A percentile compares a stretch with the other conserved stretches of the same genome.
These are phyloP conservation scores for Mikania micrantha DNA, from an alignment of 129 eudicot genomes.

Conservation along the genomic window DNA sequence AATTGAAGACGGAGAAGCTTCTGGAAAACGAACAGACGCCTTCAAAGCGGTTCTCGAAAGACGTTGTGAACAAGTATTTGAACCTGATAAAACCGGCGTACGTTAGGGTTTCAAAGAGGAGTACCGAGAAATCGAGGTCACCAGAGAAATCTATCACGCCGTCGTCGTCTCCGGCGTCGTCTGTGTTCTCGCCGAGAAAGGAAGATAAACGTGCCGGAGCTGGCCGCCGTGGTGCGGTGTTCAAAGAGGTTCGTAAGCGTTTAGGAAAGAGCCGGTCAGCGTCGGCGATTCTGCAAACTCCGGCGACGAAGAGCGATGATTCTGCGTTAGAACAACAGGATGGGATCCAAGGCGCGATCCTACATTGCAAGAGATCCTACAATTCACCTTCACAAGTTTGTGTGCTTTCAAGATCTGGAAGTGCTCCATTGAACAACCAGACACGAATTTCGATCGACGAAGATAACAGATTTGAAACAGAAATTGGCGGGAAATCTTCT, in stretches of 20 bases:
- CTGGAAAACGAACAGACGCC: not conserved
- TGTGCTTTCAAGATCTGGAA: conserved; percentile 45
- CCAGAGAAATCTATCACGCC: conserved; percentile 39
- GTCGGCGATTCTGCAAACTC: conserved; percentile 26
- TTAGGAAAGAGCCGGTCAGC: conserved; percentile 61
- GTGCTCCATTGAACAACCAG: conserved; percentile 36
- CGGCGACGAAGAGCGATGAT: conserved; percentile 47
- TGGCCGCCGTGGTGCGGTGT: conserved; percentile 25
- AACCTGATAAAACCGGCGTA: conserved; percentile 53
- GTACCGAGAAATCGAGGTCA: conserved; percentile 30
- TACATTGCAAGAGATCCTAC: conserved; percentile 71
- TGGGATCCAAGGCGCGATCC: conserved; percentile 70
- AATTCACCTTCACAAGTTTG: conserved; percentile 31
- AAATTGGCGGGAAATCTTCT: conserved; percentile 12
- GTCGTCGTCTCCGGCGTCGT: conserved; percentile 47
- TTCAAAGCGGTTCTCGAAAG: conserved; percentile 37
- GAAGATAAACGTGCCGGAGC: conserved; percentile 30
- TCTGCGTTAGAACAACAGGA: conserved; percentile 49
- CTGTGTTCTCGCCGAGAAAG: conserved; percentile 44
- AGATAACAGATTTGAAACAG: conserved; percentile 20
- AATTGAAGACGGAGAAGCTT: conserved; percentile 31
- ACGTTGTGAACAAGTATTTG: conserved; percentile 45
- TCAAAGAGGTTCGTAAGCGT: conserved; percentile 35
- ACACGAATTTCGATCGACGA: conserved; percentile 19
- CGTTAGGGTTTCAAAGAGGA: conserved; percentile 33